A percentile compares a stretch with the other conserved stretches of the same genome.
Conservation (phyloP, 306 rosid species). For the Alnus rubra region DNA sequence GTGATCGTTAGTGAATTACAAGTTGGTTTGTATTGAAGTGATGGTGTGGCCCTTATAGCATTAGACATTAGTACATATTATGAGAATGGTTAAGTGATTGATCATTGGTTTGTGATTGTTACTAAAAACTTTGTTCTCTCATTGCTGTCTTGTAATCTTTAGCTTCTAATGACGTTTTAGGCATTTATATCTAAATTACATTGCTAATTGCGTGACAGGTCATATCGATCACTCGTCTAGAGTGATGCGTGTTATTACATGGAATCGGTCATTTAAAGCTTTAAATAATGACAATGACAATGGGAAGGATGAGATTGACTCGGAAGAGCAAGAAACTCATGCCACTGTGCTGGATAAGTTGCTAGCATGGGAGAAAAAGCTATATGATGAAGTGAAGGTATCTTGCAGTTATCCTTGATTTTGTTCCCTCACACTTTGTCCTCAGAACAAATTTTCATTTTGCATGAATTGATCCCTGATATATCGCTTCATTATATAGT, state of each 20-base stretch:
- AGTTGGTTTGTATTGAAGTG: background rate
- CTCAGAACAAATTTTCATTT: background rate
- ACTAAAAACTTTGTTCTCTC: background rate
- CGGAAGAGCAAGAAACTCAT: conserved; percentile 86
- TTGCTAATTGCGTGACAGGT: conserved; percentile 44
- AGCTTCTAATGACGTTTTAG: background rate
- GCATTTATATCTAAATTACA: background rate
- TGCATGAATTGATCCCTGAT: background rate
- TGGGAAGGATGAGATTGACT: conserved; percentile 72
- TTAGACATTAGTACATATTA: too few species aligned
- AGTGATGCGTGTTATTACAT: conserved; percentile 90
- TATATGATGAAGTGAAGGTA: conserved; percentile 96
- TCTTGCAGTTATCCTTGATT: background rate
- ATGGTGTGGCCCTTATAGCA: background rate
- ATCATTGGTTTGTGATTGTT: background rate
- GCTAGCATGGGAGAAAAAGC: conserved; percentile 98
- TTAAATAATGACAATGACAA: conserved; percentile 44
- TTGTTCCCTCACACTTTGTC: background rate
- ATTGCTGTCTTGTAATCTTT: background rate
- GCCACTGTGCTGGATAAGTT: conserved; percentile 90
- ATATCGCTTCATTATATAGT: background rate
- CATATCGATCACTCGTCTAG: conserved; percentile 94
- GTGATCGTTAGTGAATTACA: background rate
- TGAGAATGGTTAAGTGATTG: background rate
- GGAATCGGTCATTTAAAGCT: conserved; percentile 88